Evolutionary conservation across 164 flowering plant species (phyloP).

Genomic region (Stephania yunnanensis): DNA sequence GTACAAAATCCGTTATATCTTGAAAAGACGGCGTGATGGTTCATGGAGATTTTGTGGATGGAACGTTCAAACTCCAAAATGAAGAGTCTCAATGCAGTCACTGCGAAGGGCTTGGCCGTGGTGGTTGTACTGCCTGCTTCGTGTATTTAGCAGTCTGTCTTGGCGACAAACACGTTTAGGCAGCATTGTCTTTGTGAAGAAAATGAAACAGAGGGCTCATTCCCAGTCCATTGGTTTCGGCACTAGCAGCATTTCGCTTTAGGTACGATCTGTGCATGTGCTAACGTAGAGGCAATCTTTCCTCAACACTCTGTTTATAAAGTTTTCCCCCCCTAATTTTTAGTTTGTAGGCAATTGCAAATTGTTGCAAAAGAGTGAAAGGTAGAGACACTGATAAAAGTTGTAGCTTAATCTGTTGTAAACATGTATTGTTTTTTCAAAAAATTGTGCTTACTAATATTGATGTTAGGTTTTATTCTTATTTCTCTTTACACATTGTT

Average conservation of each 20-base stretch:
- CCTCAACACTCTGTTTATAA: not conserved
- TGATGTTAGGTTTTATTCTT: not conserved
- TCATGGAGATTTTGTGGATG: slow-evolving; percentile 79
- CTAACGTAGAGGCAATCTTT: not conserved
- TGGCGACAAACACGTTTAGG: not conserved
- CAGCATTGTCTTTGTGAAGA: no score
- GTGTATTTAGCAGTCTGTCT: not conserved
- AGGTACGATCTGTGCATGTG: not conserved
- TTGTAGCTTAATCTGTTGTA: not conserved
- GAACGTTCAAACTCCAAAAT: slow-evolving; percentile 36
- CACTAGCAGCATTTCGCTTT: not conserved
- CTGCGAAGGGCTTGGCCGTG: not conserved
- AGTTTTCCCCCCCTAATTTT: not conserved
- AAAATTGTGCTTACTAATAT: not conserved
- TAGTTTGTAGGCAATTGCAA: not conserved
- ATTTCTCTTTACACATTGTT: not conserved
- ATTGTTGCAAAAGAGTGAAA: not conserved
- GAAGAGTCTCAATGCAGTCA: not conserved
- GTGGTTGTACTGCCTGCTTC: not conserved
- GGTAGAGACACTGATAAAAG: not conserved
- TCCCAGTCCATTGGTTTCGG: not conserved
- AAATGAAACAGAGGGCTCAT: no score
- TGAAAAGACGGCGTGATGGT: slow-evolving; percentile 72
- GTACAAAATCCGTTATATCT: slow-evolving; percentile 56
- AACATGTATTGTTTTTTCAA: no score